phyloP scores from a whole-genome alignment of 83 land plant species.

The Isoetes engelmannii region DNA sequence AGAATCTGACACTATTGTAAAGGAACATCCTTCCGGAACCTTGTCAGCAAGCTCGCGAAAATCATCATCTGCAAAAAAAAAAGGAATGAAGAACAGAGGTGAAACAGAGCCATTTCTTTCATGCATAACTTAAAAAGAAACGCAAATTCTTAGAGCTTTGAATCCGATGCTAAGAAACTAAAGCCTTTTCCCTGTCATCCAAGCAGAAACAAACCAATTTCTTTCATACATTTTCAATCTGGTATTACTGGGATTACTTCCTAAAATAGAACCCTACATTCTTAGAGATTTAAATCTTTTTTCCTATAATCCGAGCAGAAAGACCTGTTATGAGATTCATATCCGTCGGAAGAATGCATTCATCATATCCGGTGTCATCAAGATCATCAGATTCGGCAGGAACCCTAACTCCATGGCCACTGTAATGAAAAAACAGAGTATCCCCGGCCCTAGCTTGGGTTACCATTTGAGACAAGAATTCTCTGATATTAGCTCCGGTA shows the following conservation, averaged over 20 bases:
- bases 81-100: constrained; percentile 12
- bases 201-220: no score
- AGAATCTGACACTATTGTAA: constrained; percentile 72
- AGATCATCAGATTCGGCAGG: constrained; percentile 76
- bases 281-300: no score
- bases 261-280: no score
- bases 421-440: constrained; percentile 58
- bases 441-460: constrained; percentile 44
- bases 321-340: constrained; percentile 32
- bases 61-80: constrained; percentile 34
- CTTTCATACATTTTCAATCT: no score
- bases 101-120: not conserved
- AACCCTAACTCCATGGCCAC: constrained; percentile 68
- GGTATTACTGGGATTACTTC: no score
- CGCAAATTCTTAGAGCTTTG: no score
- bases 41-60: constrained; percentile 50
- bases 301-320: no score
- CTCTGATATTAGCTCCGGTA: constrained; percentile 51
- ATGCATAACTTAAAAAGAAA: not conserved
- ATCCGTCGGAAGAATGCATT: constrained; percentile 71
- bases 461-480: constrained; percentile 32
- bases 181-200: no score
- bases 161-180: no score
- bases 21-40: constrained; percentile 44
- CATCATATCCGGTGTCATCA: constrained; percentile 76